Percentiles rank a stretch among this genome's conserved stretches.
Evolutionary conservation across 768 basidiomycete species (phyloP).

Genomic region (Dentipellis sp.): DNA sequence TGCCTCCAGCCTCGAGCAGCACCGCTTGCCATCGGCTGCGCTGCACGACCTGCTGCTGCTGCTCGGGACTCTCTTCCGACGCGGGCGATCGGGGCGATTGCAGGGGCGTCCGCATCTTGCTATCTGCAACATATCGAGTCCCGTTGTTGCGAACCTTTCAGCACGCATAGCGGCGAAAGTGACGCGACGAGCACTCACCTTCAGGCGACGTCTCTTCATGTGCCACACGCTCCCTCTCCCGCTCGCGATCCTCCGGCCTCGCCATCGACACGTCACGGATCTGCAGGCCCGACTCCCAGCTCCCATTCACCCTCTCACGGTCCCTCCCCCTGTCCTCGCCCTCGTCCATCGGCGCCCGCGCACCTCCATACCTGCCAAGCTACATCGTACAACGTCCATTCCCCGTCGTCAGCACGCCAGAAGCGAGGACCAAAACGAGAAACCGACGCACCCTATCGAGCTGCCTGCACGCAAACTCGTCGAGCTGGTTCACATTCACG

Average conservation of each 20-base stretch:
- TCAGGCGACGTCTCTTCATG: not conserved
- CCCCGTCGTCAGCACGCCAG: not conserved
- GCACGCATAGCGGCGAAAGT: not conserved
- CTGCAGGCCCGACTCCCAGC: constrained; percentile 6
- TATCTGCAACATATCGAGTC: not conserved
- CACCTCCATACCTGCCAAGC: constrained; percentile 10
- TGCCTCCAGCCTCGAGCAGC: constrained; percentile 77
- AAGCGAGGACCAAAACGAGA: not conserved
- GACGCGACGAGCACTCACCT: not conserved
- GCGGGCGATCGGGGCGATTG: constrained; percentile 1
- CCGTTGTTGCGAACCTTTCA: too few relatives aligned
- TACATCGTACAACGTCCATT: not conserved
- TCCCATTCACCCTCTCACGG: constrained; percentile 6
- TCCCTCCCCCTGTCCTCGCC: constrained; percentile 5
- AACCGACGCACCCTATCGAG: constrained; percentile 60
- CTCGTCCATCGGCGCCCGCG: constrained; percentile 3
- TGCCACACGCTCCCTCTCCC: constrained; percentile 2
- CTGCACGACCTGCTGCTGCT: constrained; percentile 47
- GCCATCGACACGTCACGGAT: constrained; percentile 13
- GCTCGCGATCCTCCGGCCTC: not conserved
- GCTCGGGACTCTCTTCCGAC: constrained; percentile 20
- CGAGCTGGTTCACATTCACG: constrained; percentile 49
- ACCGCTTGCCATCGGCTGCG: constrained; percentile 84
- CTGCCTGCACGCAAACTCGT: constrained; percentile 85
- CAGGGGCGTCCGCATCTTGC: not conserved